These are phyloP conservation scores for Beauveria brongniartii DNA, from an alignment of 2,329 filamentous ascomycete species.

Conservation along the genomic window DNA sequence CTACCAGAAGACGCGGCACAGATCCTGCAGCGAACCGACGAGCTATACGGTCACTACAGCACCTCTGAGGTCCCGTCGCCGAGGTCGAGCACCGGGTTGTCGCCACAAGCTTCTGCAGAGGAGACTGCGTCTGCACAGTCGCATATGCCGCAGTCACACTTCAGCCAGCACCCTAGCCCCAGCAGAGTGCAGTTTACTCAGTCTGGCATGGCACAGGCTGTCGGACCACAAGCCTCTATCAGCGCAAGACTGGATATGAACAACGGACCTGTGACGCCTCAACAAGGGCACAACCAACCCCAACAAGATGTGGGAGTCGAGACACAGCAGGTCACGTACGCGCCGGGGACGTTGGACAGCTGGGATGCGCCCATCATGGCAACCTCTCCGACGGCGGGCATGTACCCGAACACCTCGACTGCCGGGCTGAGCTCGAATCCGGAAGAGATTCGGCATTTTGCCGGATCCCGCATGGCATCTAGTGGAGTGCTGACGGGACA, in stretches of 20 bases:
- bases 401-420: neutral
- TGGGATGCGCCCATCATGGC: slow-evolving; percentile 5
- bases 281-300: slow-evolving; percentile 6
- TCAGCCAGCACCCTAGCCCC: slow-evolving; percentile 10
- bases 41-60: slow-evolving; percentile 67
- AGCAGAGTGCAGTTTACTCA: slow-evolving; percentile 6
- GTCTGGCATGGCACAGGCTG: neutral
- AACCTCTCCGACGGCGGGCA: neutral
- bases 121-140: slow-evolving; percentile 13
- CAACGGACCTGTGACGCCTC: neutral
- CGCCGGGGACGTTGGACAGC: slow-evolving; percentile 4
- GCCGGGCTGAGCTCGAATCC: neutral
- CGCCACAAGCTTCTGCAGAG: slow-evolving; percentile 22
- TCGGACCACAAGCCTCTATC: neutral
- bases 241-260: slow-evolving; percentile 5
- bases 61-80: slow-evolving; percentile 54
- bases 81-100: slow-evolving; percentile 24
- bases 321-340: neutral
- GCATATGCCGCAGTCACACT: slow-evolving; percentile 10
- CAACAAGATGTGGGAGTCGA: neutral
- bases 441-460: slow-evolving; percentile 1
- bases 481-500: neutral
- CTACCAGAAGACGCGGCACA: slow-evolving; percentile 74
- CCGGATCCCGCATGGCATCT: neutral
- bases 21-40: slow-evolving; percentile 70